Evolutionary conservation across 2,329 filamentous ascomycete genomes (phyloP), one percentile per base, ranked within the genome.

Genomic region (Aspergillus flavus): DNA sequence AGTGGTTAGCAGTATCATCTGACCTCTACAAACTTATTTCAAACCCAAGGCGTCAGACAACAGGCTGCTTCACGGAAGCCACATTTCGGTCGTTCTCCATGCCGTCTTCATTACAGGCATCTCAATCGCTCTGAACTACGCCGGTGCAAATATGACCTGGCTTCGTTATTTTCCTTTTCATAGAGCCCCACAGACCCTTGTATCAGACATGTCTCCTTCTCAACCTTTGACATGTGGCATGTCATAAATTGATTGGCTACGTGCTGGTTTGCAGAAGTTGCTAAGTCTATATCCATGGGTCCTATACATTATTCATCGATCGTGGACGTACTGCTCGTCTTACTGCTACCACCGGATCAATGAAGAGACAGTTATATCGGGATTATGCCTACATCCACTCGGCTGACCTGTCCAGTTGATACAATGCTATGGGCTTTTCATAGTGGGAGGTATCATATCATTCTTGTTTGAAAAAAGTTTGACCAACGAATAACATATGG

Each of bases 1-100:
- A 10, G 21, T 23, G 1, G 82, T 84, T 23, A 82, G 79, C 72
- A 82, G 79, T 61, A 84, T 85, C 50, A 23, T 7, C 2, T 21
- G 82, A 85, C 64, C 68, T 84, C n/a, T 85, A 81, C 71, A 79
- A 57, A 84, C 81, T 4, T 85, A 85, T 63, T 75, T 84, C 73
- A 81, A 84, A 62, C 80, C 81, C 0, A 69, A 73, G 10, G 82
- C 82, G 0, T 77, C 75, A 1, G 81, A 84, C 66, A 74, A 75
- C 36, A 73, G 76, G 39, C 74, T 80, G 0, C 71, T 85, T 3
- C 69, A 73, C 16, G 78, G 82, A 32, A 83, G 82, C 53, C 83
- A 85, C 63, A 64, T 79, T n/a, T 78, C 78, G 1, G 82, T 85
- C 0, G 73, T 83, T 1, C 75, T 81, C n/a, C 80, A 83, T 56